phyloP scores from a whole-genome alignment of 805 yeast species.

The Ogataea pini region DNA sequence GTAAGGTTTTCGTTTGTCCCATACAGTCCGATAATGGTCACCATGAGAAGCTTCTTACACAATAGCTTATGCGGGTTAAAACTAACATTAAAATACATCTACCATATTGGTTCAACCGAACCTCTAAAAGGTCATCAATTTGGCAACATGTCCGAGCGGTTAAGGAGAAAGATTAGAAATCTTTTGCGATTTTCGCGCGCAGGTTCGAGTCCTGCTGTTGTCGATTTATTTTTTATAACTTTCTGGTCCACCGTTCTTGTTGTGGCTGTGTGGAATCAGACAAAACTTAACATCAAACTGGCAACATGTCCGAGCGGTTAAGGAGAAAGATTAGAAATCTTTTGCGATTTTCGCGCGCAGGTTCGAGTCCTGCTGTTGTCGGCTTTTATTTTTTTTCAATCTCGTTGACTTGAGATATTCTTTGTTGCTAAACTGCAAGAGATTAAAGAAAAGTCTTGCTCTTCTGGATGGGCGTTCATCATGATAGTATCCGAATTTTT shows the following conservation, averaged over 20 bases:
- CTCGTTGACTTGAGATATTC: too few species aligned
- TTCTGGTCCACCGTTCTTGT: too few species aligned
- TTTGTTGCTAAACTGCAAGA: too few species aligned
- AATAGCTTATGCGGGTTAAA: too few species aligned
- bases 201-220: constrained; percentile 64
- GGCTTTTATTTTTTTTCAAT: constrained; percentile 25
- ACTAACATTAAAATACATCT: too few species aligned
- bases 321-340: constrained; percentile 60
- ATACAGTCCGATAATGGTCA: too few species aligned
- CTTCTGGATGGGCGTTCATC: too few species aligned
- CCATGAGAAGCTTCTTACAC: too few species aligned
- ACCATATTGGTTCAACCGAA: not conserved
- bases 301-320: constrained; percentile 60
- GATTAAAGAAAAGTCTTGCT: too few species aligned
- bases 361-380: constrained; percentile 64
- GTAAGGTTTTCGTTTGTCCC: too few species aligned
- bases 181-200: constrained; percentile 65
- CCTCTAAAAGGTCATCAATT: constrained; percentile 1
- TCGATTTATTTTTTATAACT: constrained; percentile 32
- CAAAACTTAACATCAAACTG: constrained; percentile 20
- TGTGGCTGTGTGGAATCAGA: not conserved
- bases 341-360: constrained; percentile 65
- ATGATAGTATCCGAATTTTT: too few species aligned
- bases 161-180: constrained; percentile 59
- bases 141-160: constrained; percentile 59